A percentile compares a stretch with the other conserved stretches of the same genome.
phyloP scores from a whole-genome alignment of 1,139 yeast genomes.

The Blastobotrys raffinosifermentans region DNA sequence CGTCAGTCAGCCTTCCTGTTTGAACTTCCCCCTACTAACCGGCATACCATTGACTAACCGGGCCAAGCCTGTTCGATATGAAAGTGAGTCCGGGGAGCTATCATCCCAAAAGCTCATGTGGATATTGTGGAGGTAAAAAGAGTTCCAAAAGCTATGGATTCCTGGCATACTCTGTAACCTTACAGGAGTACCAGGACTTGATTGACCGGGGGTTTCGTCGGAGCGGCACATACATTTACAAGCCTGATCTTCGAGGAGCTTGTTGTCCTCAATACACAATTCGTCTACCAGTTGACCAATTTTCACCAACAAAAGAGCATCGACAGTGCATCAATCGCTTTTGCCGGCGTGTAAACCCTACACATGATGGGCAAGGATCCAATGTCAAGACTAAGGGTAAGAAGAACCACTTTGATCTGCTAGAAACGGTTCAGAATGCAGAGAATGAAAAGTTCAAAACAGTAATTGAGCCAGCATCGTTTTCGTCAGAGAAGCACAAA shows the following conservation, averaged over 20 bases:
- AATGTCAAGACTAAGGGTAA: conserved; percentile 11
- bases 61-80: too few species aligned
- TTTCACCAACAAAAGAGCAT: conserved; percentile 57
- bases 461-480: conserved; percentile 48
- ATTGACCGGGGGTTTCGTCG: conserved; percentile 74
- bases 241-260: conserved; percentile 61
- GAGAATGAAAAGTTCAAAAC: conserved; percentile 40
- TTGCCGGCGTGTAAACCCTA: conserved; percentile 36
- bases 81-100: not conserved
- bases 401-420: conserved; percentile 31
- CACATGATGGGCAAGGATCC: not conserved
- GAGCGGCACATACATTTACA: conserved; percentile 69
- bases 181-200: conserved; percentile 52
- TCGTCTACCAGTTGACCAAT: conserved; percentile 47
- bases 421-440: conserved; percentile 16
- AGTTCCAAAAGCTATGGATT: conserved; percentile 40
- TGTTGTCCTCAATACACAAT: conserved; percentile 87
- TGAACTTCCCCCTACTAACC: too few species aligned
- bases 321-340: conserved; percentile 62
- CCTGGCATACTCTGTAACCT: conserved; percentile 43
- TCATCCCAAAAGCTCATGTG: conserved; percentile 30
- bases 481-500: conserved; percentile 54
- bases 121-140: conserved; percentile 43
- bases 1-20: too few species aligned
- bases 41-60: too few species aligned